These are phyloP conservation scores for Setaria viridis DNA, from an alignment of 202 grass and related monocot genomes.

Conservation along the genomic window DNA sequence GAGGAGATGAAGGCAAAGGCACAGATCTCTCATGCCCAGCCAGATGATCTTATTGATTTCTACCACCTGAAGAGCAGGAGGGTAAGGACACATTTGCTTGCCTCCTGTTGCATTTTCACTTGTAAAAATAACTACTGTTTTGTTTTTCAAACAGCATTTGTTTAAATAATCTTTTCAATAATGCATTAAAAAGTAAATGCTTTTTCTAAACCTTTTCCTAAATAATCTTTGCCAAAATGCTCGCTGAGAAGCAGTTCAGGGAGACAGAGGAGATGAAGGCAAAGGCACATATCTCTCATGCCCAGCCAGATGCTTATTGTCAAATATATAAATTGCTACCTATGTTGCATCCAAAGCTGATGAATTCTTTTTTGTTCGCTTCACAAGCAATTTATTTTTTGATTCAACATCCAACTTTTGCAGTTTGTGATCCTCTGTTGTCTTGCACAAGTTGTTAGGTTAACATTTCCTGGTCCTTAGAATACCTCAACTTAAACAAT, in stretches of 20 bases:
- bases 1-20: constrained; percentile 80
- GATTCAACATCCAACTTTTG: not conserved
- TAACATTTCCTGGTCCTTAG: constrained; percentile 1
- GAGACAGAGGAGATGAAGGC: constrained; percentile 85
- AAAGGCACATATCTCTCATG: constrained; percentile 72
- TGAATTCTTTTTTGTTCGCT: not conserved
- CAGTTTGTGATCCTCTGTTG: not conserved
- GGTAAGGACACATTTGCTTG: constrained; percentile 47
- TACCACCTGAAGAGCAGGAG: constrained; percentile 89
- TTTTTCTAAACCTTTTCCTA: no score
- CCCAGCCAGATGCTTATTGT: constrained; percentile 64
- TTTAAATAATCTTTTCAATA: not conserved
- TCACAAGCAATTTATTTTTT: not conserved
- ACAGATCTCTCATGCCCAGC: constrained; percentile 78
- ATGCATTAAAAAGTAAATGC: not conserved
- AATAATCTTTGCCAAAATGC: constrained; percentile 73
- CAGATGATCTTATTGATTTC: constrained; percentile 97
- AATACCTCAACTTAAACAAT: not conserved
- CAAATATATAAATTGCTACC: not conserved
- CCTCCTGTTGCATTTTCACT: constrained; percentile 15
- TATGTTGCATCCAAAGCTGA: not conserved
- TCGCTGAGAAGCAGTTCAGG: constrained; percentile 90
- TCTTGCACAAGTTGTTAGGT: not conserved
- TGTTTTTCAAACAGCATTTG: not conserved
- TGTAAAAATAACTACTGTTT: constrained; percentile 12